A percentile compares a stretch with the other conserved stretches of the same genome.
Evolutionary conservation across 75 land plant genomes (phyloP).

Genomic region (Isoetes taiwanensis): DNA sequence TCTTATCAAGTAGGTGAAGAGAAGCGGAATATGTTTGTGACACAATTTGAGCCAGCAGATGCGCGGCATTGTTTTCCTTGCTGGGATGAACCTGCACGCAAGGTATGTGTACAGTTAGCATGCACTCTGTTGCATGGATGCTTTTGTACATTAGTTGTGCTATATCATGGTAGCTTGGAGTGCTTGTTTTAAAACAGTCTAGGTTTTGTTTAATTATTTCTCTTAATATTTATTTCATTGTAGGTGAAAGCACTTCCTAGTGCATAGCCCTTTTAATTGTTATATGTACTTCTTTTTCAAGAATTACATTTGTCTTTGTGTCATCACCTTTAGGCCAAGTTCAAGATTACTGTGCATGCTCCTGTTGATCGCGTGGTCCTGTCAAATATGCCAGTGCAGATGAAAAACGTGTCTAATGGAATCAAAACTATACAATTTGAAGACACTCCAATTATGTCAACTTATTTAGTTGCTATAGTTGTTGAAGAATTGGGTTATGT

Average conservation of each 20-base stretch:
- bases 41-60: conserved; percentile 94
- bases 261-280: neutral
- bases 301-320: neutral
- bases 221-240: no score
- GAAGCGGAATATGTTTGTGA: conserved; percentile 88
- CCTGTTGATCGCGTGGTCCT: conserved; percentile 11
- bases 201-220: no score
- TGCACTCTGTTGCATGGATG: no score
- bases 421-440: neutral
- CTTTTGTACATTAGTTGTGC: no score
- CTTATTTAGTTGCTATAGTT: conserved; percentile 10
- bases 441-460: conserved; percentile 11
- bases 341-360: conserved; percentile 7
- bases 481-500: conserved; percentile 7
- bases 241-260: no score
- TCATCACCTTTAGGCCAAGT: conserved; percentile 3
- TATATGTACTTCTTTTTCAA: neutral
- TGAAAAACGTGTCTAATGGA: neutral
- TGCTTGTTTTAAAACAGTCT: no score
- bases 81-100: conserved; percentile 95
- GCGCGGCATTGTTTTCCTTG: conserved; percentile 97
- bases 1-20: conserved; percentile 53
- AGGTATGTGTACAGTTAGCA: conserved; percentile 56
- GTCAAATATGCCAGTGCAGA: conserved; percentile 10
- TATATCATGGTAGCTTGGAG: no score